A percentile compares a stretch with the other conserved stretches of the same genome.
phyloP scores from a whole-genome alignment of 108 stramenopile species.

The Nitzschia sp. region DNA sequence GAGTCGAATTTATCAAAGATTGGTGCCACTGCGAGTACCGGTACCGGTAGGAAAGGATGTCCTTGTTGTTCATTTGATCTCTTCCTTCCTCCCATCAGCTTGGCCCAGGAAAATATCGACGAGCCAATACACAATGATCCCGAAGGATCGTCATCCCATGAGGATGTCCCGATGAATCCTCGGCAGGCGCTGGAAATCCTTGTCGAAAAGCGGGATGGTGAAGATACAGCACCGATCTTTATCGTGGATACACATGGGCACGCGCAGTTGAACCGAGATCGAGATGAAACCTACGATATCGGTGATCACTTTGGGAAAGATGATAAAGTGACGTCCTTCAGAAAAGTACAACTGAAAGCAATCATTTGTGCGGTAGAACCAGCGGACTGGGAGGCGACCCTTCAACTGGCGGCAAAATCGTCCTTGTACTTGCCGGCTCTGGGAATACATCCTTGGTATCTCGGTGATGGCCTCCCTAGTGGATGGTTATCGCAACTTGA shows the following conservation, averaged over 20 bases:
- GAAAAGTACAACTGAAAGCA: conserved; percentile 26
- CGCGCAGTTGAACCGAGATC: conserved; percentile 70
- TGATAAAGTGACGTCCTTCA: conserved; percentile 6
- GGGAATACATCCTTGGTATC: conserved; percentile 86
- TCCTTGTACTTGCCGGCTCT: conserved; percentile 46
- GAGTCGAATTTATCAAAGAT: too few species aligned
- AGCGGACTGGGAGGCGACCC: conserved; percentile 61
- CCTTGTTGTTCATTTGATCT: conserved; percentile 55
- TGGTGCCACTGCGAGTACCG: too few species aligned
- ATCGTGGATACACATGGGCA: conserved; percentile 83
- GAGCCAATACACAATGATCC: not conserved
- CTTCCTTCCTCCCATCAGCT: conserved; percentile 31
- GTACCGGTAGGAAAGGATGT: conserved; percentile 31
- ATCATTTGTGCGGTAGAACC: conserved; percentile 70
- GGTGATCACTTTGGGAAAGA: not conserved
- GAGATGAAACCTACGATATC: conserved; percentile 30
- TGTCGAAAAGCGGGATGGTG: not conserved
- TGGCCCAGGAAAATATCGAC: conserved; percentile 6
- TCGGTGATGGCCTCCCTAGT: conserved; percentile 20
- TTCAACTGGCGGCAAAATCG: conserved; percentile 52
- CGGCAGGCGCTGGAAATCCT: conserved; percentile 10
- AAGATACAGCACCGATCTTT: conserved; percentile 11
- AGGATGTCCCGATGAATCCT: conserved; percentile 3
- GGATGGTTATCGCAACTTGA: conserved; percentile 64
- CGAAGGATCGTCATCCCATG: not conserved